A percentile compares a stretch with the other conserved stretches of the same genome.
These are phyloP conservation scores for Flaveria linearis DNA, from an alignment of 129 eudicot species.

Conservation along the genomic window DNA sequence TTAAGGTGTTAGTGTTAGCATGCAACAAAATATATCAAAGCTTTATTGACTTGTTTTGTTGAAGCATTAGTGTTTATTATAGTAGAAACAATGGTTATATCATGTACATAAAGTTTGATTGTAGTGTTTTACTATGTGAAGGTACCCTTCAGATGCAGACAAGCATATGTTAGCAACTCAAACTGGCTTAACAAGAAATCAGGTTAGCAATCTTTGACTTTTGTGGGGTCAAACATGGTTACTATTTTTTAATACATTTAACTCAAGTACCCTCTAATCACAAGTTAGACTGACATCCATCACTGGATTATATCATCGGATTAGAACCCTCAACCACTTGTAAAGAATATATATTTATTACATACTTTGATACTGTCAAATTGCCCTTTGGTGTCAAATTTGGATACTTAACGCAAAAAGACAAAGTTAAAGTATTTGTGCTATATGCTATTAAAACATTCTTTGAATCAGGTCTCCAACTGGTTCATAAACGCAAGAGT, in stretches of 20 bases:
- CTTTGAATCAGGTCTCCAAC: constrained; percentile 63
- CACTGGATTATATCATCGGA: no score
- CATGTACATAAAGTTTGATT: constrained; percentile 15
- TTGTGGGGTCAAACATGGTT: neutral
- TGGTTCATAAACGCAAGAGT: constrained; percentile 92
- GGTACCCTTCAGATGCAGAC: constrained; percentile 94
- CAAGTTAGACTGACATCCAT: no score
- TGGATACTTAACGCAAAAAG: neutral
- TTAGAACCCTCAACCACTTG: no score
- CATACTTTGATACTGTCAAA: neutral
- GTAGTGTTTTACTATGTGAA: constrained; percentile 26
- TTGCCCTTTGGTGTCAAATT: no score
- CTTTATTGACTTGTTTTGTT: no score
- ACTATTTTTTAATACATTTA: no score
- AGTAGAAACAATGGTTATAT: neutral
- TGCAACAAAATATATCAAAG: no score
- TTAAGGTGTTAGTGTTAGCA: neutral
- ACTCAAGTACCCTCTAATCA: no score
- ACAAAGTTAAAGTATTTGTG: no score
- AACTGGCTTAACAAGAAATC: constrained; percentile 87
- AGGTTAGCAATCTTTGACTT: constrained; percentile 50
- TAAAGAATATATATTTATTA: neutral
- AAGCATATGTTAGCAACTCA: constrained; percentile 87
- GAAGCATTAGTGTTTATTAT: no score
- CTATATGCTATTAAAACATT: neutral